Percentiles rank a stretch among this genome's conserved stretches.
Evolutionary conservation across 2,329 filamentous ascomycete genomes (phyloP).

Genomic region (Hypoxylon sp.): DNA sequence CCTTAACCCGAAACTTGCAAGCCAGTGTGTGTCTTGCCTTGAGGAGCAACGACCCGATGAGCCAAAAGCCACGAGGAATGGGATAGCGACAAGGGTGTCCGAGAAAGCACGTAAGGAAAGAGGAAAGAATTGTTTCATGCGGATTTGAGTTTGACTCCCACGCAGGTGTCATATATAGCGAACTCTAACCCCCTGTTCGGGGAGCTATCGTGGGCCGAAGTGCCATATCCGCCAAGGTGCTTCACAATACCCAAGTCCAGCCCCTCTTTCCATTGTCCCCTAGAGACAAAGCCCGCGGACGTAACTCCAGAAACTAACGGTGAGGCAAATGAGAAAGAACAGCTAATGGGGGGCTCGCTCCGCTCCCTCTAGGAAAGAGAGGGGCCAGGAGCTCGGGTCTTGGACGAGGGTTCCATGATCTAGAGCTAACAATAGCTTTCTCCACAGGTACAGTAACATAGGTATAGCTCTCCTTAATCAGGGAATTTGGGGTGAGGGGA

Average conservation of each 20-base stretch:
- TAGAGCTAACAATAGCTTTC: slow-evolving; percentile 32
- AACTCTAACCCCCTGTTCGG: slow-evolving; percentile 17
- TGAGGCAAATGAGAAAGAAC: slow-evolving; percentile 31
- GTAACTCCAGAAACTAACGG: slow-evolving; percentile 25
- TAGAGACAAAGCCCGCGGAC: slow-evolving; percentile 17
- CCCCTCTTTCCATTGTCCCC: slow-evolving; percentile 30
- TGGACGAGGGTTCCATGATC: slow-evolving; percentile 32
- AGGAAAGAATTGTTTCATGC: slow-evolving; percentile 16
- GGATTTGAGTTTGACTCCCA: slow-evolving; percentile 12
- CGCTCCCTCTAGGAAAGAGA: slow-evolving; percentile 28
- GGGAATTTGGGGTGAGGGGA: slow-evolving; percentile 32
- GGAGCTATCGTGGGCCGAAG: slow-evolving; percentile 37
- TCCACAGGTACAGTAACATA: slow-evolving; percentile 37
- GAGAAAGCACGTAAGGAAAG: slow-evolving; percentile 10
- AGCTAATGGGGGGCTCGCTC: slow-evolving; percentile 29
- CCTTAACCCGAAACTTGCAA: slow-evolving; percentile 9
- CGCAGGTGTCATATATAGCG: slow-evolving; percentile 34
- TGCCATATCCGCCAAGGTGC: slow-evolving; percentile 33
- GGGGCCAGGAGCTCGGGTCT: slow-evolving; percentile 31
- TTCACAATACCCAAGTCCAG: slow-evolving; percentile 28
- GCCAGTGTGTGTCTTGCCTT: slow-evolving; percentile 20
- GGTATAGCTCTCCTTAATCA: slow-evolving; percentile 23
- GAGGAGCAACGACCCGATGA: slow-evolving; percentile 12
- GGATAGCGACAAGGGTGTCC: slow-evolving; percentile 5
- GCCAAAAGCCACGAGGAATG: slow-evolving; percentile 4